Evolutionary conservation across 2,329 filamentous ascomycete species (phyloP), one percentile per base, ranked within the genome.

Genomic region (Dactylonectria macrodidyma): DNA sequence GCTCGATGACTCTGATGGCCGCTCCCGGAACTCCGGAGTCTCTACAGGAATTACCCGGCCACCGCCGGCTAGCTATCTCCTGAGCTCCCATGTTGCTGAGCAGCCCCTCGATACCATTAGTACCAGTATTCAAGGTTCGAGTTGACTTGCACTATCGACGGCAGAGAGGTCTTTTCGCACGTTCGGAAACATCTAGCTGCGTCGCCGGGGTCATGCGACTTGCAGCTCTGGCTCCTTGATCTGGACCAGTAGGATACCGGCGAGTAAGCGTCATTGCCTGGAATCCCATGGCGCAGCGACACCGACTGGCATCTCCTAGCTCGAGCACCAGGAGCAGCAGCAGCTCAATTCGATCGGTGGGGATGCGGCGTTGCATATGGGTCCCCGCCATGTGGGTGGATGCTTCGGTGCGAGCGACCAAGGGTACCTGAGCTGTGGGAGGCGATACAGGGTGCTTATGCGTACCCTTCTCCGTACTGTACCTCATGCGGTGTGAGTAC

Each of bases 201-300:
- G 41, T 65, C 50, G 62, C 50, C 55, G 62, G 62, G 57, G 62
- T 65, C 56, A 65, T 65, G 51, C 57, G 58, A 54, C 58, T 50
- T 61, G 52, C 62, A 61, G 38, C 44, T 57, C n/a, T 50, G 57
- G 57, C 57, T 56, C 44, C 56, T 62, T 33, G 58, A 30, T 33
- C 41, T 62, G 52, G 64, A 54, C 73, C 75, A 77, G 75, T 77
- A 68, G 59, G 54, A 76, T 63, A 62, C 65, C 66, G 66, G 71
- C 71, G 73, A 76, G 75, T 76, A 76, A 76, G 75, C 75, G 75
- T 76, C 75, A 76, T 76, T 74, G 46, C 54, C 63, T 68, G 60
- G 67, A 66, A 67, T 65, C 70, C 65, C 73, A 75, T 75, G 74
- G 75, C 59, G 54, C 57, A 55, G 62, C 66, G 67, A 62, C 67